phyloP scores from a whole-genome alignment of 106 monocot species.

The Acorus gramineus region DNA sequence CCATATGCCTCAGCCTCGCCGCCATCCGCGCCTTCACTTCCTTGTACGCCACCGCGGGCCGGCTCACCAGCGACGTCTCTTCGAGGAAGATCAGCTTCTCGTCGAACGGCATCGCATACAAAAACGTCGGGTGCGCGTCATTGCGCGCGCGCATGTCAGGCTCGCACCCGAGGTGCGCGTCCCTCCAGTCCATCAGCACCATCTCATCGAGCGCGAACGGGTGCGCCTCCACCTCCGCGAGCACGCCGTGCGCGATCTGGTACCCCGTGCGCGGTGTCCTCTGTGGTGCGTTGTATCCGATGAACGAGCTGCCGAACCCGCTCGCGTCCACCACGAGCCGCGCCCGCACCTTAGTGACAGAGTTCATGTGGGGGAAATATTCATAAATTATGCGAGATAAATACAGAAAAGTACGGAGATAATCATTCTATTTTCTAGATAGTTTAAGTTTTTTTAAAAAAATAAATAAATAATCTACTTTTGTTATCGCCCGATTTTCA shows the following conservation, averaged over 20 bases:
- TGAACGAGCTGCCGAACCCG: slow-evolving; percentile 17
- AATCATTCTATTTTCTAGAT: too few species aligned
- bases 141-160: slow-evolving; percentile 13
- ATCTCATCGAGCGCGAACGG: slow-evolving; percentile 21
- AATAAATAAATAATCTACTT: too few species aligned
- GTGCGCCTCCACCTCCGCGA: slow-evolving; percentile 27
- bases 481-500: too few species aligned
- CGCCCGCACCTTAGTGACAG: neutral
- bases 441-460: too few species aligned
- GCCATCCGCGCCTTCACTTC: slow-evolving; percentile 29
- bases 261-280: slow-evolving; percentile 6
- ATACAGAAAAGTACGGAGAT: too few species aligned
- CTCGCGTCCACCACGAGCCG: slow-evolving; percentile 22
- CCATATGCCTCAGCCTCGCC: slow-evolving; percentile 26
- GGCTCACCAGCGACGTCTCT: slow-evolving; percentile 26
- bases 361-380: too few species aligned
- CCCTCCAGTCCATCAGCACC: slow-evolving; percentile 32
- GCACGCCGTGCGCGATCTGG: slow-evolving; percentile 31
- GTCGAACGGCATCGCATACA: slow-evolving; percentile 25
- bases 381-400: too few species aligned
- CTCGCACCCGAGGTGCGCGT: slow-evolving; percentile 26
- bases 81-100: slow-evolving; percentile 17
- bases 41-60: slow-evolving; percentile 9
- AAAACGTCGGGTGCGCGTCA: slow-evolving; percentile 18
- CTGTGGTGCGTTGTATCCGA: neutral